Conservation (phyloP, 805 yeast species). For the Blastobotrys chiropterorum region DNA sequence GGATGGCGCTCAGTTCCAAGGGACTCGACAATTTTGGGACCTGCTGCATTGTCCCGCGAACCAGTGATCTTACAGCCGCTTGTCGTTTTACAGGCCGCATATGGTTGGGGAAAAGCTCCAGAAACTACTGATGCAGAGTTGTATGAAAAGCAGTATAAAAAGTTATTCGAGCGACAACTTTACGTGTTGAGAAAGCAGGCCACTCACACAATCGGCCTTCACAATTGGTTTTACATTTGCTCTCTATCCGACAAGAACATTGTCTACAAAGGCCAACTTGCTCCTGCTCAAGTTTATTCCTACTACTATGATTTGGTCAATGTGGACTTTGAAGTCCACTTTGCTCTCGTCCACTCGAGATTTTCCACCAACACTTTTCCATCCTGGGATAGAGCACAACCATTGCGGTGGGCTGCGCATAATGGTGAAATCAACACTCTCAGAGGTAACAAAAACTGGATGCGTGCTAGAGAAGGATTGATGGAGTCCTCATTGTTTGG, state of each 20-base stretch:
- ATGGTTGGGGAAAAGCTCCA: constrained; percentile 36
- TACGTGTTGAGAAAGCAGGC: constrained; percentile 85
- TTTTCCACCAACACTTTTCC: constrained; percentile 98
- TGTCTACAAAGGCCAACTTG: constrained; percentile 96
- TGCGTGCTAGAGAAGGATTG: constrained; percentile 97
- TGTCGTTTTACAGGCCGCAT: constrained; percentile 58
- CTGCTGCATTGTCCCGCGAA: constrained; percentile 89
- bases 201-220: constrained; percentile 84
- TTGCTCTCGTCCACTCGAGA: constrained; percentile 94
- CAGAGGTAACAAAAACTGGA: constrained; percentile 98
- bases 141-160: constrained; percentile 50
- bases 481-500: constrained; percentile 85
- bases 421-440: constrained; percentile 97
- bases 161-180: constrained; percentile 72
- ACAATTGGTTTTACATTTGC: constrained; percentile 97
- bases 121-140: constrained; percentile 37
- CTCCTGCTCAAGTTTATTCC: constrained; percentile 92
- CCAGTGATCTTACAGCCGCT: constrained; percentile 90
- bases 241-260: constrained; percentile 83
- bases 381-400: constrained; percentile 99
- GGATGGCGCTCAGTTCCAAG: constrained; percentile 96
- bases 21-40: constrained; percentile 90
- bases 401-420: constrained; percentile 94
- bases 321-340: constrained; percentile 89
- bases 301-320: constrained; percentile 90